Conservation (phyloP, 2,329 filamentous ascomycete genomes). For the Calonectria multiphialidica region DNA sequence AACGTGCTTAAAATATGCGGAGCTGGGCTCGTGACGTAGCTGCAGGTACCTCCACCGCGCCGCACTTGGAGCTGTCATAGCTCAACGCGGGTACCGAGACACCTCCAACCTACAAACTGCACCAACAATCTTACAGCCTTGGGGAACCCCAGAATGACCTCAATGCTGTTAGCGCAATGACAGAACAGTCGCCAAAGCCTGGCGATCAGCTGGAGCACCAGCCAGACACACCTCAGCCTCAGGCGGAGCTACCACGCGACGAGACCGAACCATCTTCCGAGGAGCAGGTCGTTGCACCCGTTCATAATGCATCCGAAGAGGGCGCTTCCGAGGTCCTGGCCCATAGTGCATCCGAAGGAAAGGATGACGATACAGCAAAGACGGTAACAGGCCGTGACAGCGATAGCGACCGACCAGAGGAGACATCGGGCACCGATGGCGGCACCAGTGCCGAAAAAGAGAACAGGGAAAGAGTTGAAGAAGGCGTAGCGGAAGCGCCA, state of each 20-base stretch:
- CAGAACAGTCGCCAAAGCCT: constrained; percentile 53
- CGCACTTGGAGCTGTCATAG: constrained; percentile 41
- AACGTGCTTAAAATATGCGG: constrained; percentile 17
- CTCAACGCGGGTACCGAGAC: constrained; percentile 31
- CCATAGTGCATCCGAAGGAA: neutral
- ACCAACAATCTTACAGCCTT: constrained; percentile 27
- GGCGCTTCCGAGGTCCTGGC: neutral
- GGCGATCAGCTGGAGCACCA: constrained; percentile 43
- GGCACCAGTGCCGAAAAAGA: constrained; percentile 20
- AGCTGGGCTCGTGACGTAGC: constrained; percentile 48
- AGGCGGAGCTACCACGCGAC: constrained; percentile 33
- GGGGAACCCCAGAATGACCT: constrained; percentile 45
- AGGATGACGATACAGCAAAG: constrained; percentile 37
- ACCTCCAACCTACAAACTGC: constrained; percentile 17
- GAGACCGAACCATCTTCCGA: constrained; percentile 18
- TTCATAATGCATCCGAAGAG: neutral
- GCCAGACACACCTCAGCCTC: constrained; percentile 30
- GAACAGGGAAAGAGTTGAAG: constrained; percentile 15
- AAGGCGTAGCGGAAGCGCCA: constrained; percentile 24
- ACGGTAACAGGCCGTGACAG: constrained; percentile 56
- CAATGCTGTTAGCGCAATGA: constrained; percentile 52
- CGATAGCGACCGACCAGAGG: constrained; percentile 47
- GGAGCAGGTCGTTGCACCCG: constrained; percentile 12
- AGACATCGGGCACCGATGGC: constrained; percentile 17
- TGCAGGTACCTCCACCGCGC: constrained; percentile 34